A percentile compares a stretch with the other conserved stretches of the same genome.
Conservation (phyloP, 805 yeast species). For the Zygoascus tannicola region DNA sequence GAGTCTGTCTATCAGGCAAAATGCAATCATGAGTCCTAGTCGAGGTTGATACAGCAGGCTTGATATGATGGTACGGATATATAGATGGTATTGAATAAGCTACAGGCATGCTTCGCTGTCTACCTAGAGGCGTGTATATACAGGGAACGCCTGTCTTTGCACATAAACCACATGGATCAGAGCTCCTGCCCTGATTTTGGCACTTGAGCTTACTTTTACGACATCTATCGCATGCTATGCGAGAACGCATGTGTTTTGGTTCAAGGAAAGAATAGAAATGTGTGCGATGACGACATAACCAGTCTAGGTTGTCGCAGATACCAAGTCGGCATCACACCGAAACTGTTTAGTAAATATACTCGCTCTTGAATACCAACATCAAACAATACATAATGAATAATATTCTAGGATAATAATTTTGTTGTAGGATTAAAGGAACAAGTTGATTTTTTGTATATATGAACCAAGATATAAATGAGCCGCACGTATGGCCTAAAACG, state of each 20-base stretch:
- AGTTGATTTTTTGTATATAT: too few species aligned
- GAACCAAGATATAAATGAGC: too few species aligned
- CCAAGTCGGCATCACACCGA: too few species aligned
- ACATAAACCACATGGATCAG: slow-evolving; percentile 5
- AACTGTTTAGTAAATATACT: too few species aligned
- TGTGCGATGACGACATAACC: too few species aligned
- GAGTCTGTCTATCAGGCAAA: slow-evolving; percentile 3
- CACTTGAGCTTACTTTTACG: slow-evolving; percentile 9
- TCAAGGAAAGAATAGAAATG: too few species aligned
- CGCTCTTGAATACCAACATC: too few species aligned
- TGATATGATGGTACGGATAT: neutral
- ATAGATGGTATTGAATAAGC: neutral
- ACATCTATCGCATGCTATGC: slow-evolving; percentile 10
- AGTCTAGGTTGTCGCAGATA: too few species aligned
- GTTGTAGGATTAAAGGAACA: too few species aligned
- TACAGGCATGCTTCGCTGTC: slow-evolving; percentile 4
- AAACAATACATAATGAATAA: too few species aligned
- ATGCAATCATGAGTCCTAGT: neutral
- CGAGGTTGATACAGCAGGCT: neutral
- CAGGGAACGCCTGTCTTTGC: slow-evolving; percentile 1
- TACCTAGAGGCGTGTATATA: slow-evolving; percentile 6
- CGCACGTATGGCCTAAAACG: too few species aligned
- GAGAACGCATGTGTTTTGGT: slow-evolving; percentile 9
- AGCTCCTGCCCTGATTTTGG: slow-evolving; percentile 6
- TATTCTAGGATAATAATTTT: too few species aligned